Percentiles rank a stretch among this genome's conserved stretches.
Conservation (phyloP, 805 yeast species). For the Ogataea populi-albae region DNA sequence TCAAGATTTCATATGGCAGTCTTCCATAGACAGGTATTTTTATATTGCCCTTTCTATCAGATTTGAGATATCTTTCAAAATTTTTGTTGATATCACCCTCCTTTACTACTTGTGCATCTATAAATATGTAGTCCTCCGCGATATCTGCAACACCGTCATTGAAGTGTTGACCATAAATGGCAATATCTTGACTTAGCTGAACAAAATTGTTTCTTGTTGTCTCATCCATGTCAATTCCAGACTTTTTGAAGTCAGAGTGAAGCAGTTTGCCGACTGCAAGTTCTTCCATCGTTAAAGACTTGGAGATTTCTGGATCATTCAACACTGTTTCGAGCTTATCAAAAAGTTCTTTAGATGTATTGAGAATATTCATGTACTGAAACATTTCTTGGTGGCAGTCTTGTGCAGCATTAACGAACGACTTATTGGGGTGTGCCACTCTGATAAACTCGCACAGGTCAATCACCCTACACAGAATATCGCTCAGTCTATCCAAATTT, state of each 20-base stretch:
- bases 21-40: conserved; percentile 60
- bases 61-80: conserved; percentile 21
- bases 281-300: conserved; percentile 66
- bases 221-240: conserved; percentile 80
- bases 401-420: conserved; percentile 79
- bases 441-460: conserved; percentile 92
- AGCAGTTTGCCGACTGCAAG: conserved; percentile 76
- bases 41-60: conserved; percentile 38
- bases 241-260: conserved; percentile 80
- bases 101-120: conserved; percentile 29
- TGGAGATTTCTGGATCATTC: conserved; percentile 34
- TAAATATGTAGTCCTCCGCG: conserved; percentile 25
- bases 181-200: conserved; percentile 72
- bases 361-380: conserved; percentile 89
- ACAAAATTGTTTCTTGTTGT: conserved; percentile 68
- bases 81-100: conserved; percentile 27
- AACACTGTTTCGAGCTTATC: conserved; percentile 56
- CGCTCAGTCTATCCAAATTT: conserved; percentile 80
- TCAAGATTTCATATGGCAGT: conserved; percentile 61
- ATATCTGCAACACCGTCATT: conserved; percentile 43
- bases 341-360: conserved; percentile 76
- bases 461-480: conserved; percentile 84
- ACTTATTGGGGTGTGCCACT: conserved; percentile 75
- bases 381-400: conserved; percentile 83
- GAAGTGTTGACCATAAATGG: conserved; percentile 78